phyloP scores from a whole-genome alignment of 768 basidiomycete genomes.

The Suillus spraguei region DNA sequence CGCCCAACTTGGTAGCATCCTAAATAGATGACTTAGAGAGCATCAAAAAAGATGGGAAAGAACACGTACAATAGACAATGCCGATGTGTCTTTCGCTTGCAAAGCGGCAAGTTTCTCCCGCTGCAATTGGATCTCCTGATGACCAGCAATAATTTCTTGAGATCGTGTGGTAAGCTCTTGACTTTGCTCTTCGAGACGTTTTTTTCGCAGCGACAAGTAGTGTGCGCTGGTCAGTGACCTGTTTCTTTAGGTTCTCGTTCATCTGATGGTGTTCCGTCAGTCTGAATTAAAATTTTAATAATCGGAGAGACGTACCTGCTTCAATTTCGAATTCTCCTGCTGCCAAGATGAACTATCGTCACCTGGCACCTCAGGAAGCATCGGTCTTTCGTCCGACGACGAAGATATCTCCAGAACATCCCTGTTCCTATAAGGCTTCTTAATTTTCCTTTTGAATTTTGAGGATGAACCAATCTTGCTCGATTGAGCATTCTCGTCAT shows the following conservation, averaged over 20 bases:
- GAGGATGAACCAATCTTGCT: constrained; percentile 22
- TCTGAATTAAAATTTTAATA: not conserved
- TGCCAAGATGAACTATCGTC: constrained; percentile 31
- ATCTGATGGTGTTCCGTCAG: not conserved
- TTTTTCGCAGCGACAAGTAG: constrained; percentile 13
- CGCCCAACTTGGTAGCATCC: constrained; percentile 51
- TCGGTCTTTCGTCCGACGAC: constrained; percentile 51
- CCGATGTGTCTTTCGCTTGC: not conserved
- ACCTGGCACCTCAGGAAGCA: constrained; percentile 13
- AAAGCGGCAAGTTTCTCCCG: not conserved
- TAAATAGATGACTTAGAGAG: constrained; percentile 21
- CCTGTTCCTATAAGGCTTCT: constrained; percentile 18
- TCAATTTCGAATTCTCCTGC: constrained; percentile 43
- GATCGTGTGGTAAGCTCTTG: constrained; percentile 9
- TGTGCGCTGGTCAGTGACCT: constrained; percentile 22
- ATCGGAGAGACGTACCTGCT: constrained; percentile 38
- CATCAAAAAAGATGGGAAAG: not conserved
- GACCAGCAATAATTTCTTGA: not conserved
- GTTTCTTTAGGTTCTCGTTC: not conserved
- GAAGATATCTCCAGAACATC: constrained; percentile 62
- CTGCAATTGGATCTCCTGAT: not conserved
- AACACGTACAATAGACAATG: not conserved
- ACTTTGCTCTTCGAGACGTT: constrained; percentile 19
- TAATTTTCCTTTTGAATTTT: constrained; percentile 16
- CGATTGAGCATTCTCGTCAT: constrained; percentile 27